Base-by-base conservation (phyloP, 352 stramenopile genomes). In the Phytophthora syringae region DNA sequence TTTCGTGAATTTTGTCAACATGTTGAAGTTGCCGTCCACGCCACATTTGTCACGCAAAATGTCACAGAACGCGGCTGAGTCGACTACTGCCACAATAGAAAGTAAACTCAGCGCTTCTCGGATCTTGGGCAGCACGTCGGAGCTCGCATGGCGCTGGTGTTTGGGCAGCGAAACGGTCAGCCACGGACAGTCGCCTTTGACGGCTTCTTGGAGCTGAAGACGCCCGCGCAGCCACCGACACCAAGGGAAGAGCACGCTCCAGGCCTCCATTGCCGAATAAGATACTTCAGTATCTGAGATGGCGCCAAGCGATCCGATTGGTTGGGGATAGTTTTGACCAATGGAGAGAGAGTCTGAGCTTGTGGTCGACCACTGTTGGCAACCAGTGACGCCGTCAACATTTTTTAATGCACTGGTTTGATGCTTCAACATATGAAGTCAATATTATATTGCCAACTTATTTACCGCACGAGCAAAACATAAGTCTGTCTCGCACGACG, bases 21-120 rank as follows among this genome's bases (percentile, higher is more conserved):
- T 42, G 24, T 27, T 60, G 12, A 52, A 22, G 42, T 45, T 37
- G 28, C 28, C 25, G 11, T 58, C 37, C 39, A 80, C 64, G 32
- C 56, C 68, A 62, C 72, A 80, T 51, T 72, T 56, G 3, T 75
- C 57, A 50, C 52, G 56, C 37, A 80, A 64, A 43, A 80, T 62
- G 20, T 60, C 52, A 52, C 50, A 42, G 51, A 67, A 77, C 7
- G 64, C 52, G 1, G 16, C 24, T 20, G 34, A 22, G 32, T 77
- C 68, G 37, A 25, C 55, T 32, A n/a, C 28, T 24, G 72, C 72
- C 24, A 80, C 64, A 40, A 72, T 13, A 10, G 56, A 51, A 15
- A 80, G 55, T 51, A 80, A 48, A 42, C 61, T 59, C 42, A 79
- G 67, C 48, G 70, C 52, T 43, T 80, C 68, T 30, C 67, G 63